Conservation (phyloP, 305 asterid species). For the Solanum aculeatissimum region DNA sequence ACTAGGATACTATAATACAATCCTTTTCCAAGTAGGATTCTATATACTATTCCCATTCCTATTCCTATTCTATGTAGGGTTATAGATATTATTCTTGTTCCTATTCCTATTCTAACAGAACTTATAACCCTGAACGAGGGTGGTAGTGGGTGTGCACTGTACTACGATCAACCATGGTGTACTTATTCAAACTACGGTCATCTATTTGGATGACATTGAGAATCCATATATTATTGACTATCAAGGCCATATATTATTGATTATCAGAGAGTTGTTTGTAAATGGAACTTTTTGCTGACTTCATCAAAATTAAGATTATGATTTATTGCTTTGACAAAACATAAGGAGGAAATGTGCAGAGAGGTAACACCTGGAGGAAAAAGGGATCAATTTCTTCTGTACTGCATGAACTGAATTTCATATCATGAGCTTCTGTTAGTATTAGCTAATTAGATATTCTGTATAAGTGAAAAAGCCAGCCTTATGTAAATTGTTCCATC, state of each 20-base stretch:
- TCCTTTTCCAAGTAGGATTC: no score
- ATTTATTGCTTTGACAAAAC: neutral
- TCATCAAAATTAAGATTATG: neutral
- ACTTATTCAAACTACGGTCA: neutral
- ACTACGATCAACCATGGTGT: neutral
- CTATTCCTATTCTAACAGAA: neutral
- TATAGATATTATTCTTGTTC: no score
- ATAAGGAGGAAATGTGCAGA: neutral
- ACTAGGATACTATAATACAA: no score
- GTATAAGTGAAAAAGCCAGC: neutral
- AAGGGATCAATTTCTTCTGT: neutral
- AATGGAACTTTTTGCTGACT: neutral
- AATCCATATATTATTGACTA: neutral
- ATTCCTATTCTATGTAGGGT: no score
- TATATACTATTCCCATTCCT: no score
- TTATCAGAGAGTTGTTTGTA: neutral
- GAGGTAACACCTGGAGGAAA: neutral
- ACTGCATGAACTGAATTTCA: neutral
- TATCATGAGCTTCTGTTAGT: neutral
- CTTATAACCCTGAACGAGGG: neutral
- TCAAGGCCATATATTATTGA: neutral
- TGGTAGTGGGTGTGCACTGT: neutral
- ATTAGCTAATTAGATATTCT: neutral
- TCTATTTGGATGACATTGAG: neutral
- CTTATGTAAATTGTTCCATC: neutral